Evolutionary conservation across 768 basidiomycete genomes (phyloP), one percentile per base, ranked within the genome.

Genomic region (Chalciporus sphaerocephalus): DNA sequence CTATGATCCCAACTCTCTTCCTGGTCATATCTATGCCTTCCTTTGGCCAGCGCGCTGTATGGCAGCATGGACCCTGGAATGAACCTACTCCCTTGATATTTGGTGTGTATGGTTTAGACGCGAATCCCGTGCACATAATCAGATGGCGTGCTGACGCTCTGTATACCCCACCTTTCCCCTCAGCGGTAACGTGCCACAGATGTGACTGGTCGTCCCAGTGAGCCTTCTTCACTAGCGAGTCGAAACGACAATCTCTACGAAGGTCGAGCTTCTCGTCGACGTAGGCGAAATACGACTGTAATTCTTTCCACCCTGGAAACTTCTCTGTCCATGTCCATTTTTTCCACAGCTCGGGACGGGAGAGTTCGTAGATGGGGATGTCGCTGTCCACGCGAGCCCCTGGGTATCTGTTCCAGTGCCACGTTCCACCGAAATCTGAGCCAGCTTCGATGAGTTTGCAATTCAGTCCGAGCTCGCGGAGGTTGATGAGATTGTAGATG

Each of bases 301-400:
- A 3, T 9, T 54, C 53, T 9, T 44, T 4, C 38, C 44, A n/a
- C 2, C 38, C 32, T 0, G 52, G 53, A 12, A 30, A 46, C 11
- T 50, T 54, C 12, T 54, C 53, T 12, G 47, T 35, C 52, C 53
- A 54, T 1, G 41, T 35, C 53, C 53, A 55, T 2, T 45, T 53
- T 21, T 36, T 25, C 54, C 54, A 55, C 15, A 55, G 23, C 4
- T 50, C 48, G 1, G 53, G 53, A 1, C 50, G 4, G 13, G 36
- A 16, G 1, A 50, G 9, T 33, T 55, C 48, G 27, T 55, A 54
- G 35, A 20, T 5, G 0, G 45, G 54, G 2, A 55, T 51, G 1
- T 20, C 16, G 18, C 23, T 44, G 42, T 55, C 53, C 7, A 38
- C 53, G 0, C 53, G 47, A 5, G 53, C 53, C 1, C 54, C 54